These are phyloP conservation scores for Eleusine coracana DNA, from an alignment of 176 grass and related monocot genomes.

Conservation along the genomic window DNA sequence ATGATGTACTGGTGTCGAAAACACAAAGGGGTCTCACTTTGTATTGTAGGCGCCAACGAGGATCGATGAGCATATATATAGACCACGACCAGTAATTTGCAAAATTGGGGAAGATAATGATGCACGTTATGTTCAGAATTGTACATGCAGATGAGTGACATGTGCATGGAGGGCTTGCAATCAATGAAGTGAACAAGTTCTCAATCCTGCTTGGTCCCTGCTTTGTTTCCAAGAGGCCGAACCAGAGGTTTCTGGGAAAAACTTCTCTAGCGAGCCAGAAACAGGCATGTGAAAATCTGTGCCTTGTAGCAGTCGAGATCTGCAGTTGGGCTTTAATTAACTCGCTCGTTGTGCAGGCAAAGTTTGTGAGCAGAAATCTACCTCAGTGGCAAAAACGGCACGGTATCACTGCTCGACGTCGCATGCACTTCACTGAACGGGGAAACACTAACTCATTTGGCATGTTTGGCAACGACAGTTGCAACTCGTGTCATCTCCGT, in stretches of 20 bases:
- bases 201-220: neutral
- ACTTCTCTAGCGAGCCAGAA: constrained; percentile 23
- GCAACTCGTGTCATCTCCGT: neutral
- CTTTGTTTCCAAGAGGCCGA: neutral
- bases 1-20: neutral
- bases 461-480: neutral
- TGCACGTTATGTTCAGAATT: neutral
- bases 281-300: constrained; percentile 35
- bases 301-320: constrained; percentile 32
- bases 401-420: no score
- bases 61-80: neutral
- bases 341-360: neutral
- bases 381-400: no score
- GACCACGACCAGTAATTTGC: neutral
- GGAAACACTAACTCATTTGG: no score
- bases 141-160: neutral
- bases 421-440: no score
- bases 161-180: constrained; percentile 14
- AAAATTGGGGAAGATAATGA: neutral
- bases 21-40: neutral
- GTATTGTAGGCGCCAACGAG: constrained; percentile 7
- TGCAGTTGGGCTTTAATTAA: neutral
- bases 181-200: constrained; percentile 35
- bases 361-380: no score
- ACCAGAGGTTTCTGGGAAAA: constrained; percentile 20